Evolutionary conservation across 2,329 filamentous ascomycete species (phyloP).

Genomic region (Coniella lustricola): DNA sequence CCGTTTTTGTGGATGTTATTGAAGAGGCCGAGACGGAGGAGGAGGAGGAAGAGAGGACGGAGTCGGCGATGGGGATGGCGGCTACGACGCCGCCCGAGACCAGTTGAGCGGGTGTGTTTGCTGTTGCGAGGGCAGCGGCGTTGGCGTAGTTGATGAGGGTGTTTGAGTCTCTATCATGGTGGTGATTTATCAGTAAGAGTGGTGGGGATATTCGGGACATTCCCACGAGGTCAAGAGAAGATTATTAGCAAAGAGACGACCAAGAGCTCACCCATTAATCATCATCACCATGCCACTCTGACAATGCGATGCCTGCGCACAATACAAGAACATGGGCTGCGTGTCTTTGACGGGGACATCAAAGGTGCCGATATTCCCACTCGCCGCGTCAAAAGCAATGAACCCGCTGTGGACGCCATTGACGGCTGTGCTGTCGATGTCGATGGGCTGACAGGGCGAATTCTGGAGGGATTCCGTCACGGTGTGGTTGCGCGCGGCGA

Average conservation of each 20-base stretch:
- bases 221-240: background rate
- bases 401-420: constrained; percentile 33
- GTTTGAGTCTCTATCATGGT: background rate
- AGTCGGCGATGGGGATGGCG: constrained; percentile 6
- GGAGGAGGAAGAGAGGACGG: background rate
- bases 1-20: background rate
- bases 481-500: constrained; percentile 23
- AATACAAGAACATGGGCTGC: constrained; percentile 44
- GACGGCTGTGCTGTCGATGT: constrained; percentile 23
- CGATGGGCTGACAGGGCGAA: constrained; percentile 32
- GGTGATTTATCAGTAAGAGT: too few relatives aligned
- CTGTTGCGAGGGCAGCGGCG: background rate
- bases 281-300: constrained; percentile 43
- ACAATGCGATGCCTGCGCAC: constrained; percentile 41
- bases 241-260: background rate
- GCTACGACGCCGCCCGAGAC: constrained; percentile 7
- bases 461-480: constrained; percentile 31
- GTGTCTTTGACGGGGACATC: constrained; percentile 37
- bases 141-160: constrained; percentile 5
- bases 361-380: constrained; percentile 35
- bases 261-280: constrained; percentile 30
- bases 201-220: too few relatives aligned
- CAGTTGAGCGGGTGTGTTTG: constrained; percentile 1
- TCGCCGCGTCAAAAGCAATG: constrained; percentile 31
- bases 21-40: too few relatives aligned